Base-by-base conservation (phyloP, 2,329 filamentous ascomycete genomes). In the Akanthomyces dipterigenus region DNA sequence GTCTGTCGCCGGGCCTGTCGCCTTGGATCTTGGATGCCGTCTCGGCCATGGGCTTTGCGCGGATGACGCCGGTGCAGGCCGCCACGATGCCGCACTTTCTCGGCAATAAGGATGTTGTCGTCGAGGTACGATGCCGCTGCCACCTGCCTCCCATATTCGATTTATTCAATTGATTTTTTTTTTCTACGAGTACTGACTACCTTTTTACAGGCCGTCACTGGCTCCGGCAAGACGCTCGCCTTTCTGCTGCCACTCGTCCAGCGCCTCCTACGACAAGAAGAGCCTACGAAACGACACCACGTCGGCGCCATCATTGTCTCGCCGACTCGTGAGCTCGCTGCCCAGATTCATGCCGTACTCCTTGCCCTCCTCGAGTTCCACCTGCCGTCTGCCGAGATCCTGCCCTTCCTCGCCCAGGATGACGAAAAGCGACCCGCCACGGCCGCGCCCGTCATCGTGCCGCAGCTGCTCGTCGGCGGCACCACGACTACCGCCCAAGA, bases 31-130 rank as follows among this genome's bases (percentile, higher is more conserved):
- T 95, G 59, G 90, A 96, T 66, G 92, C 91, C 63, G 87, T 96
- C 54, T 81, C 86, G 55, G 85, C 87, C 65, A 93, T 95, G 88
- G 91, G 91, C 63, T 96, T 96, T 74, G 78, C 82, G 65, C 88
- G 89, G 72, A 93, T 95, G 82, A 97, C 93, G 3, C 93, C 93
- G 1, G 93, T 97, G n/a, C 93, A 98, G 76, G 91, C 93, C 49
- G 93, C 91, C 63, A 89, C 91, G 5, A 89, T 97, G 66, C 91
- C 92, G 14, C 83, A 96, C 56, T 95, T 96, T 71, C 87, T 93
- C 76, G 88, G 86, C 56, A 90, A 96, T 72, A 96, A 96, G 70
- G 92, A 96, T 74, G 90, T 96, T 5, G 92, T 96, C 1, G 92
- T 96, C 6, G 91, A 96, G 78, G 86, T 85, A 71, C 24, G 24